Evolutionary conservation across 257 asterid species (phyloP).

Genomic region (Rauvolfia tetraphylla): DNA sequence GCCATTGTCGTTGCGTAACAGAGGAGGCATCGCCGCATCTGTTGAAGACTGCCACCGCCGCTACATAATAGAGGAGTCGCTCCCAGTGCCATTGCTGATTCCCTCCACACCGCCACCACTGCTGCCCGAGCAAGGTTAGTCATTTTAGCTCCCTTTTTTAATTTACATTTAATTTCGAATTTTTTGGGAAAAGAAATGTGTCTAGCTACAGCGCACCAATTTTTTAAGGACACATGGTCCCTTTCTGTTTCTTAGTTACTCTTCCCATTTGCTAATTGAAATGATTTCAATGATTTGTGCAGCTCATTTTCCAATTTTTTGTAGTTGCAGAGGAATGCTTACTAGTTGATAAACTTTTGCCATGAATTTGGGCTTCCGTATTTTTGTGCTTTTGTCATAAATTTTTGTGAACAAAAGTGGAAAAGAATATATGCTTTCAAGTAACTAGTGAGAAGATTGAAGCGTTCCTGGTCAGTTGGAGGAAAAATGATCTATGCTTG

Average conservation of each 20-base stretch:
- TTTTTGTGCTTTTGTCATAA: background rate
- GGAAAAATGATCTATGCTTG: too few relatives aligned
- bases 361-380: background rate
- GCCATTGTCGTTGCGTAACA: too few relatives aligned
- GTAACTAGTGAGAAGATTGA: background rate
- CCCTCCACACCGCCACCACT: too few relatives aligned
- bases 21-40: too few relatives aligned
- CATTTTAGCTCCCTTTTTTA: too few relatives aligned
- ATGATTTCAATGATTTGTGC: constrained; percentile 6
- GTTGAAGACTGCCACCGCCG: too few relatives aligned
- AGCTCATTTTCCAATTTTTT: constrained; percentile 17
- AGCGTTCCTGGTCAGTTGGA: too few relatives aligned
- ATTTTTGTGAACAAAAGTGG: background rate
- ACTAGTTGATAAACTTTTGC: background rate
- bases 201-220: constrained; percentile 11
- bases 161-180: too few relatives aligned
- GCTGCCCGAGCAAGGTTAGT: too few relatives aligned
- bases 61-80: too few relatives aligned
- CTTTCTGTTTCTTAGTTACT: background rate
- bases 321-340: constrained; percentile 2
- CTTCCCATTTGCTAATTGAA: constrained; percentile 1
- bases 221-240: constrained; percentile 7
- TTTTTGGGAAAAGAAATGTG: constrained; percentile 11
- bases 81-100: too few relatives aligned
- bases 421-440: background rate